These are phyloP conservation scores for Neodidymelliopsis sp. DNA, from an alignment of 2,329 filamentous ascomycete genomes.

Conservation along the genomic window DNA sequence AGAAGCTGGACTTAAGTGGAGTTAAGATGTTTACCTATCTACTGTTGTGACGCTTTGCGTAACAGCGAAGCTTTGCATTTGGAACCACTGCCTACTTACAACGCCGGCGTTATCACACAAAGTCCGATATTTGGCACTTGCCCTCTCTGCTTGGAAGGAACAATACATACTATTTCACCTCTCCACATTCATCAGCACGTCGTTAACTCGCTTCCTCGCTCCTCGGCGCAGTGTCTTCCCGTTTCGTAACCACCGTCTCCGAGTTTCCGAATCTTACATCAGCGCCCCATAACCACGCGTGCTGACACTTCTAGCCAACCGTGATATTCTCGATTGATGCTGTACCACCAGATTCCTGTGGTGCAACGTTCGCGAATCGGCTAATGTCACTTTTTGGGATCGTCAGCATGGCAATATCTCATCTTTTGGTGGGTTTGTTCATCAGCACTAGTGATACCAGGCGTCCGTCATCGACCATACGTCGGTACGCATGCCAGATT, in stretches of 20 bases:
- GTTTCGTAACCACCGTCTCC: not conserved
- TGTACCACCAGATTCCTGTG: not conserved
- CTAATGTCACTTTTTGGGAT: not conserved
- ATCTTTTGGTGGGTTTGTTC: not conserved
- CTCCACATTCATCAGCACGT: not conserved
- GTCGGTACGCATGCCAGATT: not conserved
- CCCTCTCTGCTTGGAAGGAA: too few species aligned
- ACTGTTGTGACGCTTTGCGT: not conserved
- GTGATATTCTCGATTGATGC: not conserved
- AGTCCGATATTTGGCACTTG: not conserved
- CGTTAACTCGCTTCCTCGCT: not conserved
- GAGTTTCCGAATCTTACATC: conserved; percentile 6
- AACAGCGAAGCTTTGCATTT: not conserved
- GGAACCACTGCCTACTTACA: not conserved
- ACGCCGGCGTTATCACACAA: not conserved
- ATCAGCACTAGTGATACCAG: conserved; percentile 11
- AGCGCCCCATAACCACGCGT: not conserved
- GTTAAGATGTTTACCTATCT: not conserved
- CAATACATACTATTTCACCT: not conserved
- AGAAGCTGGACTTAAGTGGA: not conserved
- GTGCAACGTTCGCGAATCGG: not conserved
- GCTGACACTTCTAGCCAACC: not conserved
- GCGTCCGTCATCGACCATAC: conserved; percentile 6
- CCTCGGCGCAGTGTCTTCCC: not conserved
- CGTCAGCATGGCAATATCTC: not conserved